A percentile compares a stretch with the other conserved stretches of the same genome.
Evolutionary conservation across 352 stramenopile genomes (phyloP).

Genomic region (Blastocystis sp.): DNA sequence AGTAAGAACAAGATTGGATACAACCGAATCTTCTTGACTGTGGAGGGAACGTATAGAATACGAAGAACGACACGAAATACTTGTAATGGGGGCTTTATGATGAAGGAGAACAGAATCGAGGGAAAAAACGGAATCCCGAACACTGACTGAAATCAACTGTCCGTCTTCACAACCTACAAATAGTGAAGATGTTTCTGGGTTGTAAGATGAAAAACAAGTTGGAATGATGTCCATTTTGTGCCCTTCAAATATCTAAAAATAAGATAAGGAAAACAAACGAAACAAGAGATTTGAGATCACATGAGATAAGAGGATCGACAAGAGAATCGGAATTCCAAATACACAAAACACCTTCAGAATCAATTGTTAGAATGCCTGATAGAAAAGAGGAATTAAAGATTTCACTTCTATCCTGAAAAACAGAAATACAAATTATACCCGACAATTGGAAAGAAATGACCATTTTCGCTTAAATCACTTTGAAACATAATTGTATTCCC

Average conservation of each 20-base stretch:
- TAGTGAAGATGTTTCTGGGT: background rate
- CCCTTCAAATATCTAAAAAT: background rate
- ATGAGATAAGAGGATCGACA: background rate
- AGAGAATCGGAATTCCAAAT: background rate
- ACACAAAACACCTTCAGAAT: constrained; percentile 11
- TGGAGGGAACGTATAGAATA: background rate
- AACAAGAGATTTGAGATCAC: constrained; percentile 2
- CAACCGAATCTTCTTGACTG: background rate
- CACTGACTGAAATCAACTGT: background rate
- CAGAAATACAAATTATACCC: background rate
- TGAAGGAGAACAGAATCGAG: background rate
- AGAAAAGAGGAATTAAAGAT: background rate
- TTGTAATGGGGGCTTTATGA: background rate
- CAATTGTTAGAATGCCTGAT: background rate
- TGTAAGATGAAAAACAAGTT: background rate
- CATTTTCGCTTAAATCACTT: background rate
- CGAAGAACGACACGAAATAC: background rate
- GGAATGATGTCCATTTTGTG: background rate
- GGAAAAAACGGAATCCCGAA: constrained; percentile 14
- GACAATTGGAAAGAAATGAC: background rate
- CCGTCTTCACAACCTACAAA: constrained; percentile 52
- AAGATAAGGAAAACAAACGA: background rate
- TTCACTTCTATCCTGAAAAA: background rate
- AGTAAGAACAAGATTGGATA: background rate
- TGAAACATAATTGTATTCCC: background rate